Base-by-base conservation (phyloP, 495 filamentous ascomycete genomes). In the Penicillium simplicissimum region DNA sequence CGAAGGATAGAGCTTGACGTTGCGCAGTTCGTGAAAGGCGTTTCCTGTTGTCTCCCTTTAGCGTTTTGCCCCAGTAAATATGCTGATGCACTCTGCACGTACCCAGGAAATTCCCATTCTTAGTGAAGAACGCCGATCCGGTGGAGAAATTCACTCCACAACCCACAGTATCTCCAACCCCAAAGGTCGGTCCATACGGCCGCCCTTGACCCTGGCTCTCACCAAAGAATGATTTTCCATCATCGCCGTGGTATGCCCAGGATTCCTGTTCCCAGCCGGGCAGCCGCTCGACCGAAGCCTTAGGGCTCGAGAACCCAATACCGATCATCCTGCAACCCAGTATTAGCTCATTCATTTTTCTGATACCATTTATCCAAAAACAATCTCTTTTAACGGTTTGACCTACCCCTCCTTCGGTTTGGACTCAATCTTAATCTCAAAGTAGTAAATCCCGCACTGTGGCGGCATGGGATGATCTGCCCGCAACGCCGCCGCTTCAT, bases 171-270 rank as follows among this genome's bases (percentile, higher is more conserved):
- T 99, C 95, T n/a, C 84, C 76, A 35, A 81, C 80, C 4, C 81
- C 82, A 71, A 92, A 97, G 4, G 82, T 85, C 23, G 85, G 86
- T 0, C 90, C 92, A 70, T 92, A 97, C 8, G 81, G 70, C 67
- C 91, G 91, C 8, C 94, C 92, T 38, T 85, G 84, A 19, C 84
- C 87, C 52, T 88, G 83, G 42, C 66, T 75, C 57, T 82, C 79
- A 21, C 88, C 86, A 48, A 88, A 85, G 68, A 96, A 99, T 45
- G 86, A 86, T 64, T 93, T 87, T 33, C 95, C 95, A 73, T 99
- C 95, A 71, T 99, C 96, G 25, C 95, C 93, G 69, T 99, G 95
- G 69, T 96, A 99, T 37, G 91, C 95, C 92, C 92, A 99, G 1
- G 93, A 97, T 43, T 97, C 92, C 21, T 87, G 86, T 68, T 99